Percentiles rank a stretch among this genome's conserved stretches.
phyloP scores from a whole-genome alignment of 352 stramenopile species.

The Globisporangium paroecandrum region DNA sequence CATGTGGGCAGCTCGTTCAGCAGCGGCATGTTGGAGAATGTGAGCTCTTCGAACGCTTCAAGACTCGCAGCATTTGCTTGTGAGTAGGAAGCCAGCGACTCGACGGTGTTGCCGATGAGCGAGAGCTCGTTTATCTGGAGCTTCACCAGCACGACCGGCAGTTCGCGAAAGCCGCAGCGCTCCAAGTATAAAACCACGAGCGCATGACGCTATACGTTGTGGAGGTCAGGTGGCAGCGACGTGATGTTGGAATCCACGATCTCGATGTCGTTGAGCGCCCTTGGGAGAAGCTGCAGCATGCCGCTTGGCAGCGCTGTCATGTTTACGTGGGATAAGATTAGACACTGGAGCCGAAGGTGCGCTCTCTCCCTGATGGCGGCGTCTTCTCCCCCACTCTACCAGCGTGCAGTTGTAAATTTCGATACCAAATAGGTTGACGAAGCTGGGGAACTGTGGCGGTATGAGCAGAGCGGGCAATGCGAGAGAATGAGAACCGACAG shows the following conservation, averaged over 20 bases:
- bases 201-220: neutral
- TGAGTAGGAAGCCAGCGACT: neutral
- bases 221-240: neutral
- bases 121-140: neutral
- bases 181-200: neutral
- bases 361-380: neutral
- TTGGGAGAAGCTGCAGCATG: neutral
- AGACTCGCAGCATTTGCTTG: neutral
- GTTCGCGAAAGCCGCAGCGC: neutral
- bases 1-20: neutral
- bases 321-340: neutral
- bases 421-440: neutral
- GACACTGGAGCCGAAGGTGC: neutral
- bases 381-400: neutral
- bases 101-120: neutral
- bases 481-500: neutral
- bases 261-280: neutral
- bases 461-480: neutral
- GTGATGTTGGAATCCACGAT: neutral
- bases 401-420: neutral
- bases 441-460: neutral
- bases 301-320: neutral
- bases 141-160: neutral
- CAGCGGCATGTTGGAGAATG: neutral
- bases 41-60: neutral